Evolutionary conservation across 495 filamentous ascomycete genomes (phyloP).

Genomic region (Bathelium albidoporum): DNA sequence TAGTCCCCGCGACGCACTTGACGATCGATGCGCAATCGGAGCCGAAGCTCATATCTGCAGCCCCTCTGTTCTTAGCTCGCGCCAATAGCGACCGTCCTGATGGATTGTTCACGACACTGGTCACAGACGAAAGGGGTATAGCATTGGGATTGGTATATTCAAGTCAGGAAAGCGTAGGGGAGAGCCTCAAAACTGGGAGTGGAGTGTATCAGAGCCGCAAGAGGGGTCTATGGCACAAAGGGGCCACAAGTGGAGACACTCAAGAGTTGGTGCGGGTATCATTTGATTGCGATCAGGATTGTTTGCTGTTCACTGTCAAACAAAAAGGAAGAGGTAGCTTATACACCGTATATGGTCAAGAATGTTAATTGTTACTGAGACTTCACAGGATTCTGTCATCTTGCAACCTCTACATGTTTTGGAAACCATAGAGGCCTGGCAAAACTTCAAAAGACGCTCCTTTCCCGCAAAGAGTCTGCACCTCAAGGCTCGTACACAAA

Average conservation of each 20-base stretch:
- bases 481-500: conserved; percentile 89
- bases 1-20: conserved; percentile 60
- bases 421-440: conserved; percentile 71
- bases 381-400: conserved; percentile 74
- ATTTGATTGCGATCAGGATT: conserved; percentile 87
- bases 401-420: conserved; percentile 85
- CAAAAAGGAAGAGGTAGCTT: conserved; percentile 64
- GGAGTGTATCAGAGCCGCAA: conserved; percentile 95
- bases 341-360: not conserved
- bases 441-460: conserved; percentile 73
- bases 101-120: conserved; percentile 74
- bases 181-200: conserved; percentile 74
- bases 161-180: conserved; percentile 76
- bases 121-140: conserved; percentile 76
- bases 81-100: conserved; percentile 77
- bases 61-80: conserved; percentile 55
- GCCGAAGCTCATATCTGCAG: conserved; percentile 50
- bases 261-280: conserved; percentile 80
- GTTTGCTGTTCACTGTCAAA: conserved; percentile 74
- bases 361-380: conserved; percentile 20
- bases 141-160: conserved; percentile 90
- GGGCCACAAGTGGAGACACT: conserved; percentile 82
- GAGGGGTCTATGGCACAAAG: conserved; percentile 93
- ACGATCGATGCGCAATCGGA: conserved; percentile 47
- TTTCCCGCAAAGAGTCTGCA: conserved; percentile 66